These are phyloP conservation scores for Polytrichum commune DNA, from an alignment of 225 moss, liverwort and hornwort species.

Conservation along the genomic window DNA sequence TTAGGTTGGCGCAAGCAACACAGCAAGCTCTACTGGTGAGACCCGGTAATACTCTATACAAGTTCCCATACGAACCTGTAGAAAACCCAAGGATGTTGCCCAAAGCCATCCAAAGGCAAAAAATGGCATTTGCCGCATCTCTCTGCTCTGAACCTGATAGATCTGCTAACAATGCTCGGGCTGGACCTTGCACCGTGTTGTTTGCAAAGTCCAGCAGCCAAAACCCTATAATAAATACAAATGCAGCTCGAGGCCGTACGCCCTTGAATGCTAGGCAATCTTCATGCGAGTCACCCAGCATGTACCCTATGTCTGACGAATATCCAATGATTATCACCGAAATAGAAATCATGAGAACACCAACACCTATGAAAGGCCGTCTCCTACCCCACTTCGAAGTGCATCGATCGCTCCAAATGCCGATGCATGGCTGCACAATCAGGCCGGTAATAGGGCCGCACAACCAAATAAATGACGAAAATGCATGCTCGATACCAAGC, in stretches of 20 bases:
- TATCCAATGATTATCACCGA: constrained; percentile 57
- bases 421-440: constrained; percentile 60
- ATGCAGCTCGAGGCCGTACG: constrained; percentile 38
- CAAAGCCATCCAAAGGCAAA: constrained; percentile 62
- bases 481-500: constrained; percentile 49
- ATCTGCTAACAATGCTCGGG: constrained; percentile 60
- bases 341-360: constrained; percentile 40
- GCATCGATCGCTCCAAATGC: constrained; percentile 65
- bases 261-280: constrained; percentile 38
- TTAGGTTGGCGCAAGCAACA: constrained; percentile 53
- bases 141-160: constrained; percentile 56
- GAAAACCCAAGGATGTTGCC: constrained; percentile 64
- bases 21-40: constrained; percentile 54
- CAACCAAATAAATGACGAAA: constrained; percentile 61
- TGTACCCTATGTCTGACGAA: constrained; percentile 57
- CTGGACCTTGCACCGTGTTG: constrained; percentile 68
- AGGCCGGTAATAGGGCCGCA: constrained; percentile 63
- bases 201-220: constrained; percentile 65
- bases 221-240: constrained; percentile 52
- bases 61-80: constrained; percentile 51
- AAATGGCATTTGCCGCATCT: constrained; percentile 55
- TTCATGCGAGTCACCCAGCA: constrained; percentile 50
- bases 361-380: constrained; percentile 53
- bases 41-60: constrained; percentile 51
- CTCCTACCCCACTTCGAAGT: constrained; percentile 59